Percentiles rank a stretch among this genome's conserved stretches.
Conservation (phyloP, 805 yeast species). For the Pichia phayaonensis region DNA sequence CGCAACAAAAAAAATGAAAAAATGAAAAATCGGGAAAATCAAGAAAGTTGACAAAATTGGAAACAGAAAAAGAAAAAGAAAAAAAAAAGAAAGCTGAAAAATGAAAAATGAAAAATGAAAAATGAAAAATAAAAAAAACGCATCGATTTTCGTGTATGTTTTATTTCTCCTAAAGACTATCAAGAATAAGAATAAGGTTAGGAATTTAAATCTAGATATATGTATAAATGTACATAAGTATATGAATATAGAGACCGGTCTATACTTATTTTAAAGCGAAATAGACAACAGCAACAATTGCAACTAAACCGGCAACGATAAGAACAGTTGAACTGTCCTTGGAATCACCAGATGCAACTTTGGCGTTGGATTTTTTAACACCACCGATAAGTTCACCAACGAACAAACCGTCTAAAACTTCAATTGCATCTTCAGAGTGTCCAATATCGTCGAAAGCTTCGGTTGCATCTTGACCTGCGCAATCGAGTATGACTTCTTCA, state of each 20-base stretch:
- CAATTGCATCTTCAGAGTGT: conserved; percentile 94
- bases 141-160: too few species aligned
- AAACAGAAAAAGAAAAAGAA: too few species aligned
- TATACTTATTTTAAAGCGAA: not conserved
- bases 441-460: conserved; percentile 83
- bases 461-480: conserved; percentile 74
- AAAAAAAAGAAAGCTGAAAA: too few species aligned
- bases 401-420: conserved; percentile 54
- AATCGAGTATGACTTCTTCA: conserved; percentile 64
- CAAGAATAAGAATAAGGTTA: too few species aligned
- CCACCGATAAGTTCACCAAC: conserved; percentile 75
- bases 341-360: not conserved
- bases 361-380: conserved; percentile 22
- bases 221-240: not conserved
- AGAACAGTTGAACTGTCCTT: not conserved
- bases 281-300: not conserved
- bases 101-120: too few species aligned
- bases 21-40: too few species aligned
- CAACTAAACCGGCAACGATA: not conserved
- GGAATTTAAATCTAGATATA: too few species aligned
- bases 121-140: too few species aligned
- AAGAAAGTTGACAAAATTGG: too few species aligned
- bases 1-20: too few species aligned
- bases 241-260: too few species aligned
- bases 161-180: too few species aligned